A percentile compares a stretch with the other conserved stretches of the same genome.
phyloP scores from a whole-genome alignment of 495 filamentous ascomycete species.

The Usnea hakonensis region DNA sequence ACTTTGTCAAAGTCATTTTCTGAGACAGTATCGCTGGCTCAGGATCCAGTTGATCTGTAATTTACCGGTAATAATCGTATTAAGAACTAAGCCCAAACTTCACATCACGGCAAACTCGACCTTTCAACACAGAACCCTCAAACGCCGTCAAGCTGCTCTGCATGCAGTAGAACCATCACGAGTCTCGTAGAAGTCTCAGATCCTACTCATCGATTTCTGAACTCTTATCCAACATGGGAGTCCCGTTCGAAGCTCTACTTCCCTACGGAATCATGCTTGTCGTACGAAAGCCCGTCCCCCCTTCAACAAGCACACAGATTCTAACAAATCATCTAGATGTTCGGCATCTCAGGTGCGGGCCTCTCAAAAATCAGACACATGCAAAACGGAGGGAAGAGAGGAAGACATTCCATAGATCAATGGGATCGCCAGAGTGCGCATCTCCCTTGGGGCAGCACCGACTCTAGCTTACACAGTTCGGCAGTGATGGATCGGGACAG shows the following conservation, averaged over 20 bases:
- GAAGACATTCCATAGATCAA: constrained; percentile 73
- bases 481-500: constrained; percentile 96
- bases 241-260: constrained; percentile 92
- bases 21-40: no score
- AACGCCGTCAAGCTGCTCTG: background rate
- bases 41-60: no score
- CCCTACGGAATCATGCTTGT: constrained; percentile 85
- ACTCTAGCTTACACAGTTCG: constrained; percentile 30
- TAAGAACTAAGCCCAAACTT: constrained; percentile 4
- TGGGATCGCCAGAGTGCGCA: constrained; percentile 78
- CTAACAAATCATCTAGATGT: constrained; percentile 62
- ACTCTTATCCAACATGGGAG: constrained; percentile 59
- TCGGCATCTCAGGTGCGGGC: constrained; percentile 71
- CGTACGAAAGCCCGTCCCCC: constrained; percentile 47
- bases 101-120: background rate
- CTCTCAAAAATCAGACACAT: constrained; percentile 64
- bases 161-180: background rate
- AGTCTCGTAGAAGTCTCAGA: background rate
- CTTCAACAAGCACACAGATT: constrained; percentile 20
- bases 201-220: background rate
- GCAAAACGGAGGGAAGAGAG: constrained; percentile 82
- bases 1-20: no score
- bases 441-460: background rate
- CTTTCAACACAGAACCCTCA: background rate
- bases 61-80: no score